phyloP scores from a whole-genome alignment of 148 eudicot genomes.

The Fallopia convolvulus region DNA sequence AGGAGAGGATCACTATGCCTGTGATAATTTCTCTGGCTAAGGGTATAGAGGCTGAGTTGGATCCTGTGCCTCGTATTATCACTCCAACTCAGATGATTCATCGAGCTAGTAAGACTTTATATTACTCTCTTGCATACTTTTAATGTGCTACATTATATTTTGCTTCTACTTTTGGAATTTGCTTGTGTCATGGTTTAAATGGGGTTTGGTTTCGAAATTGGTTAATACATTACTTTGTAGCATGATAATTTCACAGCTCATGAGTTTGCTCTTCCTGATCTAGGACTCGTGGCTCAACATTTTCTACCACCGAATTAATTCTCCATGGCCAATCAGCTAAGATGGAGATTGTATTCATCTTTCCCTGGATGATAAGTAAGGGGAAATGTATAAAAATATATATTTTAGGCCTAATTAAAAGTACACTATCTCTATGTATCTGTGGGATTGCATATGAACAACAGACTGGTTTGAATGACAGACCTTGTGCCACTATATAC shows the following conservation, averaged over 20 bases:
- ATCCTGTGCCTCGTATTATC: slow-evolving; percentile 63
- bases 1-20: slow-evolving; percentile 56
- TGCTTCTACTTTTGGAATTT: neutral
- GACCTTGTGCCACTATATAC: neutral
- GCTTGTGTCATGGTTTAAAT: neutral
- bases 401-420: neutral
- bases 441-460: neutral
- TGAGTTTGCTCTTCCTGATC: neutral
- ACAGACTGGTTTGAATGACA: too few relatives aligned
- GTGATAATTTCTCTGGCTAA: slow-evolving; percentile 72
- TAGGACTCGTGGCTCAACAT: neutral
- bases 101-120: slow-evolving; percentile 55
- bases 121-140: neutral
- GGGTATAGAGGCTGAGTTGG: slow-evolving; percentile 83
- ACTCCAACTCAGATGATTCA: slow-evolving; percentile 87
- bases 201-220: neutral
- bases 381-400: neutral
- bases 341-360: neutral
- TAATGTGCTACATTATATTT: neutral
- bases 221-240: neutral
- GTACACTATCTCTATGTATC: neutral
- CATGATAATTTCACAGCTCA: neutral
- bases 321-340: neutral
- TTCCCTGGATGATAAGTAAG: neutral
- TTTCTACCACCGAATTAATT: neutral